Conservation (phyloP, 805 yeast species). For the Saturnispora halmiae region DNA sequence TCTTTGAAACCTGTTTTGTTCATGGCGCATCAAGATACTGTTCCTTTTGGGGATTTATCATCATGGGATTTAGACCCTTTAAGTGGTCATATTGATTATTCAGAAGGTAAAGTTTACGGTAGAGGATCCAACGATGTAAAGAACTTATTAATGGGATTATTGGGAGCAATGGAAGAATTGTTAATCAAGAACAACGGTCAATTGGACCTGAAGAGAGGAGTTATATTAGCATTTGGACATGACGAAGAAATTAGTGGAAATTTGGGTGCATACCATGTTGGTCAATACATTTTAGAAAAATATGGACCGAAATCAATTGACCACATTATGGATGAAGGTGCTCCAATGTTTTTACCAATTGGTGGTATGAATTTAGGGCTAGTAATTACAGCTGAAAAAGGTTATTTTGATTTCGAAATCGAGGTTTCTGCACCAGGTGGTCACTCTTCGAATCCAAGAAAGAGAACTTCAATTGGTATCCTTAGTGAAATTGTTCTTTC, state of each 20-base stretch:
- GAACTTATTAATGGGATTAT: slow-evolving; percentile 51
- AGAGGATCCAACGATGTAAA: slow-evolving; percentile 75
- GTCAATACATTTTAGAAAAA: slow-evolving; percentile 36
- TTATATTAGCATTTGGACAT: slow-evolving; percentile 60
- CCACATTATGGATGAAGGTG: slow-evolving; percentile 50
- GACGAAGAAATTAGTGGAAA: slow-evolving; percentile 70
- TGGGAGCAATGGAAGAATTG: slow-evolving; percentile 55
- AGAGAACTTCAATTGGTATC: slow-evolving; percentile 71
- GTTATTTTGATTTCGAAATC: slow-evolving; percentile 33
- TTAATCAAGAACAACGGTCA: slow-evolving; percentile 43
- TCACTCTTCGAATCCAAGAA: slow-evolving; percentile 51
- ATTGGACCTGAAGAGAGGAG: slow-evolving; percentile 36
- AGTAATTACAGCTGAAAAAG: slow-evolving; percentile 40
- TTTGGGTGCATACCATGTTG: slow-evolving; percentile 50
- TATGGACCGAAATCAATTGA: slow-evolving; percentile 55
- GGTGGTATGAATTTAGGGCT: slow-evolving; percentile 34
- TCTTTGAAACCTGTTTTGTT: slow-evolving; percentile 53
- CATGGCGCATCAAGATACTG: slow-evolving; percentile 76
- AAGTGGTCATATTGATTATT: slow-evolving; percentile 43
- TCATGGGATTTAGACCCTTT: slow-evolving; percentile 65
- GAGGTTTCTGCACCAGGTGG: slow-evolving; percentile 52
- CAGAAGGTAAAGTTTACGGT: slow-evolving; percentile 61
- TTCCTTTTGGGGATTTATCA: slow-evolving; percentile 55
- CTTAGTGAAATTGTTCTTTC: slow-evolving; percentile 45
- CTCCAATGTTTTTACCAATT: slow-evolving; percentile 24